A percentile compares a stretch with the other conserved stretches of the same genome.
These are phyloP conservation scores for Tilletia caries DNA, from an alignment of 1,284 basidiomycete genomes.

Conservation along the genomic window DNA sequence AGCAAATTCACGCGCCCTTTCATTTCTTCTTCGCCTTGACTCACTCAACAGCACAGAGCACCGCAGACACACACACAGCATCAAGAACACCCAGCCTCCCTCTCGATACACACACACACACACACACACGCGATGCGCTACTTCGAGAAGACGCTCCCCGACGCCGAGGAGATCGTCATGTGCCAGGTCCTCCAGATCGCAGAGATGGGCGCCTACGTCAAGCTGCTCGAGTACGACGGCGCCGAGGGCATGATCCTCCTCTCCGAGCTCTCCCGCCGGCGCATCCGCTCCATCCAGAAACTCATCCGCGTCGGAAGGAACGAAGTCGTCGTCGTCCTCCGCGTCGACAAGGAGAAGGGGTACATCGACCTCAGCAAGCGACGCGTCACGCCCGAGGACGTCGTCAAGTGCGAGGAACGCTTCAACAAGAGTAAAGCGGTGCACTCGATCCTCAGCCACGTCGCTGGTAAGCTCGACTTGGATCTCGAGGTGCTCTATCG, in stretches of 20 bases:
- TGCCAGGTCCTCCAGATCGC: slow-evolving; percentile 98
- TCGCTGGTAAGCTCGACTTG: slow-evolving; percentile 44
- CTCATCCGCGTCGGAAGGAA: slow-evolving; percentile 95
- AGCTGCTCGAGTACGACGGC: slow-evolving; percentile 96
- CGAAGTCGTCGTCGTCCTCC: slow-evolving; percentile 94
- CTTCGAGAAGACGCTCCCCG: slow-evolving; percentile 52
- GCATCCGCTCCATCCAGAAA: slow-evolving; percentile 97
- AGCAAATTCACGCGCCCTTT: too few relatives aligned
- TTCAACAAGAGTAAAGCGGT: slow-evolving; percentile 88
- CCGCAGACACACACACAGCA: not conserved
- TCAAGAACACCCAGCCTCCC: not conserved
- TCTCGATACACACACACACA: not conserved
- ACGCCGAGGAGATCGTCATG: slow-evolving; percentile 95
- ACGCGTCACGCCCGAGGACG: slow-evolving; percentile 97
- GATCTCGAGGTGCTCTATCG: slow-evolving; percentile 81
- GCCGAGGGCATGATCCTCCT: slow-evolving; percentile 99
- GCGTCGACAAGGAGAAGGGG: slow-evolving; percentile 99
- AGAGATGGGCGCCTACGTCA: slow-evolving; percentile 99
- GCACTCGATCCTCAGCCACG: slow-evolving; percentile 51
- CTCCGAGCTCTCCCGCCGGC: slow-evolving; percentile 90
- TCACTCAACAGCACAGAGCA: not conserved
- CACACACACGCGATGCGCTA: slow-evolving; percentile 37
- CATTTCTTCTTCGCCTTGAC: too few relatives aligned
- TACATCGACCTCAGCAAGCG: slow-evolving; percentile 99
- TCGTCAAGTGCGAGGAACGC: slow-evolving; percentile 95